Evolutionary conservation across 2,329 filamentous ascomycete species (phyloP), one percentile per base, ranked within the genome.

Genomic region (Bimuria novae-zelandiae): DNA sequence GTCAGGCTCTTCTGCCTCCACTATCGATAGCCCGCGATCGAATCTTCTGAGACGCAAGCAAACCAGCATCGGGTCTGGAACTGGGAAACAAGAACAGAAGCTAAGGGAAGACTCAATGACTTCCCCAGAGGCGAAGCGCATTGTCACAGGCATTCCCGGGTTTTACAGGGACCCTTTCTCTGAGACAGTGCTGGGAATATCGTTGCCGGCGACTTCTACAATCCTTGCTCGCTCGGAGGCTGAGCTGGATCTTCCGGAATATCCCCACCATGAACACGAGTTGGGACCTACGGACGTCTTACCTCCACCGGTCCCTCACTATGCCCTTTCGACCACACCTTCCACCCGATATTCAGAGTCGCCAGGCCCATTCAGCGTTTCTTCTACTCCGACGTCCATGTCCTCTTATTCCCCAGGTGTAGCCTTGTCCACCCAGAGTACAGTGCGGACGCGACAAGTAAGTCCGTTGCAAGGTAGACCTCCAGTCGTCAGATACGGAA

Each of bases 301-400:
- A 5, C 84, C 86, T n/a, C 84, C 85, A 6, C 85, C 85, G 7
- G 87, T 85, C 5, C 86, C 87, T n/a, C 75, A 84, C 7, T 85
- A 87, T 70, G 82, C 80, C 2, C 80, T 86, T 48, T 90, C 88
- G 55, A 84, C 80, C 21, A 91, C 88, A 53, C 88, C 89, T 32
- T 92, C 89, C 3, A 91, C 89, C 1, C 80, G 86, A 55, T 91
- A 89, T 64, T 90, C 88, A 1, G 89, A 85, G 51, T 92, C 89
- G 1, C 84, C 87, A 10, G 84, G 87, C 2, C 76, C 84, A 4
- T 92, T 90, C 72, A 92, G 89, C 67, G 82, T 89, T 57, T 88
- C 89, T 54, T 91, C 89, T 0, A 92, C 89, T 3, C 89, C 89
- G 6, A 91, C 88, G 4, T 92, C 89, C 8, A 86, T 89, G 57